Evolutionary conservation across 1,284 basidiomycete genomes (phyloP), one percentile per base, ranked within the genome.

Genomic region (Cerioporus squamosus): DNA sequence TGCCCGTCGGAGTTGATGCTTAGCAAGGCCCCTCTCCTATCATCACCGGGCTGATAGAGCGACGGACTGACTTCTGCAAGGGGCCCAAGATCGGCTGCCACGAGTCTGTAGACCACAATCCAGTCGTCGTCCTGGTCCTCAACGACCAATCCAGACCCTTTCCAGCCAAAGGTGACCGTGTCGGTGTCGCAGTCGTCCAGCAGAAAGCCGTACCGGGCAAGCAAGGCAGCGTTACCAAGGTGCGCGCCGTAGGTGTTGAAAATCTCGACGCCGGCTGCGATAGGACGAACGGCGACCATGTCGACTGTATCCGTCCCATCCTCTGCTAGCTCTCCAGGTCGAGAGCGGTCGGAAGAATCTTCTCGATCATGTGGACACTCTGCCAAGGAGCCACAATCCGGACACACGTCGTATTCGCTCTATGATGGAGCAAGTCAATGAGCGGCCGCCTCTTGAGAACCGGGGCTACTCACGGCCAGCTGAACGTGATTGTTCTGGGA

Each of bases 231-330:
- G 70, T 93, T 93, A 10, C 79, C 78, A n/a, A 93, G 77, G 3
- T 72, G 75, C 57, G 83, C 82, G 33, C 94, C 94, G 72, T 97
- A 97, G 2, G 90, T 91, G 74, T 97, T 97, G 81, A 86, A 94
- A 6, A 95, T 80, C 69, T 97, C 89, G 12, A 79, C 77, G 20
- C 76, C 75, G 0, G 82, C 75, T 3, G 76, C 71, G 44, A 93
- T 78, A 26, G 75, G 65, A 15, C 75, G 70, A 66, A 87, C 84
- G 1, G 84, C 77, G 14, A 89, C 83, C 88, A 91, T 90, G 62
- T 88, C 86, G 62, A 84, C 86, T 53, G 74, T 81, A 51, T 80
- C 70, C 15, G 54, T 24, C 1, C n/a, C 3, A 14, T 53, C 38
- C 4, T 18, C 24, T n/a, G 33, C n/a, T n/a, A 36, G 33, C 26